phyloP scores from a whole-genome alignment of 495 filamentous ascomycete species.

The Penicillium longicatenatum region DNA sequence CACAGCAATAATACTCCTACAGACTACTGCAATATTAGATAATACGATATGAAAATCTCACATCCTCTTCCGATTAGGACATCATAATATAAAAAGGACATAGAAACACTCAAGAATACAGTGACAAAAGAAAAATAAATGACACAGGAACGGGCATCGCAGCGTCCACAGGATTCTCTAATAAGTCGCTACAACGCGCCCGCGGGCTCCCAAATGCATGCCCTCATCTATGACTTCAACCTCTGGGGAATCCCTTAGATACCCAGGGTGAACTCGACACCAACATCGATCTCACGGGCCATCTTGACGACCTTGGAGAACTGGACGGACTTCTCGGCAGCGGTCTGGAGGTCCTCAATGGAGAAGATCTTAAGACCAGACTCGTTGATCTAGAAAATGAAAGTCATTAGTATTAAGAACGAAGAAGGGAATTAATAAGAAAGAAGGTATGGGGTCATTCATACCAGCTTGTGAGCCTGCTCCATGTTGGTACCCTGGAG shows the following conservation, averaged over 20 bases:
- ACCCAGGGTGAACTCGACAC: conserved; percentile 94
- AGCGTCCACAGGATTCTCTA: conserved; percentile 8
- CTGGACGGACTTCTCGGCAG: conserved; percentile 97
- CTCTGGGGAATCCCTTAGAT: conserved; percentile 58
- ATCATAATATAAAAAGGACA: conserved; percentile 30
- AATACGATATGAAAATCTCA: conserved; percentile 12
- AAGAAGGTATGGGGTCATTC: background rate
- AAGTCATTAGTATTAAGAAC: background rate
- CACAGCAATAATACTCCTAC: background rate
- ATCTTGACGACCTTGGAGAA: conserved; percentile 99
- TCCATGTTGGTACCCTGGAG: conserved; percentile 99
- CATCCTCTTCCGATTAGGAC: conserved; percentile 32
- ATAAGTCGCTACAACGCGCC: conserved; percentile 9
- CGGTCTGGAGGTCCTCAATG: conserved; percentile 95
- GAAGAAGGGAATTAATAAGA: background rate
- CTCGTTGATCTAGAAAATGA: conserved; percentile 73
- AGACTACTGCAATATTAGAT: conserved; percentile 2
- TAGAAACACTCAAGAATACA: conserved; percentile 39
- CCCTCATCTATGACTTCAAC: conserved; percentile 13
- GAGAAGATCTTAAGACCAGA: conserved; percentile 99
- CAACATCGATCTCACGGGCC: conserved; percentile 97
- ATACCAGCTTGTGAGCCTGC: conserved; percentile 81
- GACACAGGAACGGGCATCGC: conserved; percentile 32
- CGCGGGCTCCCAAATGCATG: conserved; percentile 23
- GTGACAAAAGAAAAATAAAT: conserved; percentile 41